Conservation (phyloP, 2,329 filamentous ascomycete genomes). For the Beauveria medogensis region DNA sequence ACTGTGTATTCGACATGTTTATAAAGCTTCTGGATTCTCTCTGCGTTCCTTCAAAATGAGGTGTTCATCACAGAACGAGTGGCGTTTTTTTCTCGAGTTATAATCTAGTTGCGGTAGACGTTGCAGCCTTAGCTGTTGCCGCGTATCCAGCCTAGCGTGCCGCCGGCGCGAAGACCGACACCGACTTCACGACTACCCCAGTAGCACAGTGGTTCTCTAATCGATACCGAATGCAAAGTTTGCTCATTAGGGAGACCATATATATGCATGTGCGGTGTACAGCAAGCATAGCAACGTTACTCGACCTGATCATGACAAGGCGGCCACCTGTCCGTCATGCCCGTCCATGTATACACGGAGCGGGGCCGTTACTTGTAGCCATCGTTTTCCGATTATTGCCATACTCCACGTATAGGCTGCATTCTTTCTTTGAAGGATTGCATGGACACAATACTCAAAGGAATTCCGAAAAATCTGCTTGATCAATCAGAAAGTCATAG, state of each 20-base stretch:
- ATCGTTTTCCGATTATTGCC: no score
- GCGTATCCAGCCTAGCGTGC: background rate
- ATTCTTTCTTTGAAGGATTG: background rate
- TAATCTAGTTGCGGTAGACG: background rate
- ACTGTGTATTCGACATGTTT: background rate
- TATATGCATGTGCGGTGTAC: background rate
- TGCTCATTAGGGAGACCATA: no score
- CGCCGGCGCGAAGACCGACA: background rate
- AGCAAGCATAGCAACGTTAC: background rate
- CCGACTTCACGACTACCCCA: no score
- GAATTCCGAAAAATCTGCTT: conserved; percentile 1
- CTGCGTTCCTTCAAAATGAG: background rate
- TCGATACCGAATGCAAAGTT: background rate
- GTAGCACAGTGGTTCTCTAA: no score
- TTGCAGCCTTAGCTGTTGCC: no score
- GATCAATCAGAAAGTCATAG: conserved; percentile 7
- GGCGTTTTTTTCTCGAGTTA: no score
- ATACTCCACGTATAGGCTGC: no score
- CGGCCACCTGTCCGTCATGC: background rate
- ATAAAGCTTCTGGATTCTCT: no score
- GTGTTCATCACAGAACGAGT: no score
- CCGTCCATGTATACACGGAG: background rate
- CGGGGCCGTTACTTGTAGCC: background rate
- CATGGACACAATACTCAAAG: background rate
- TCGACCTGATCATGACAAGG: background rate